Conservation (phyloP, 345 rosid genomes). For the Salix udensis region DNA sequence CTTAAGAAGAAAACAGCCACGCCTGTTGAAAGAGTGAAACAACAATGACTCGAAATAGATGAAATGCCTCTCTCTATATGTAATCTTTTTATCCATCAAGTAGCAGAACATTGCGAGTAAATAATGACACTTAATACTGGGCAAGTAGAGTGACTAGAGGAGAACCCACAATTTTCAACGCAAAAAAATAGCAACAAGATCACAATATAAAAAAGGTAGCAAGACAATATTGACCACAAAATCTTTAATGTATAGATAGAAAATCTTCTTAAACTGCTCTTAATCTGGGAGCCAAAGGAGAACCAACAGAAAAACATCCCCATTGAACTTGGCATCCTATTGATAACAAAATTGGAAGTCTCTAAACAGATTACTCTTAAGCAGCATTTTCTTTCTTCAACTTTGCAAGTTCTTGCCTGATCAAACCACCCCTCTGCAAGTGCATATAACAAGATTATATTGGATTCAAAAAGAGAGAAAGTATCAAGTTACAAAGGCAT, state of each 20-base stretch:
- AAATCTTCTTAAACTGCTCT: neutral
- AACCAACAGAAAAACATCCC: conserved; percentile 5
- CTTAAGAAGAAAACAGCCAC: conserved; percentile 4
- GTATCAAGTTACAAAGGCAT: neutral
- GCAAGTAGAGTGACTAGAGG: neutral
- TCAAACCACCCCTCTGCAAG: conserved; percentile 59
- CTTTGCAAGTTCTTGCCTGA: conserved; percentile 66
- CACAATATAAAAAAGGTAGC: neutral
- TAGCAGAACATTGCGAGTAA: too few relatives aligned
- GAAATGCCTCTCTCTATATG: conserved; percentile 2
- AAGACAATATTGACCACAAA: conserved; percentile 9
- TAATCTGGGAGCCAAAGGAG: conserved; percentile 1
- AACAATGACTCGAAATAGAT: too few relatives aligned
- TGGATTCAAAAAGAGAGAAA: neutral
- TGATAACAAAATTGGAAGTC: conserved; percentile 9
- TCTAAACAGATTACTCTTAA: conserved; percentile 5
- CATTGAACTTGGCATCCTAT: neutral
- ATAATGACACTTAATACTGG: neutral
- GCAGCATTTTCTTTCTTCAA: conserved; percentile 48
- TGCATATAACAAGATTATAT: neutral
- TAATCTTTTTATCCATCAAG: too few relatives aligned
- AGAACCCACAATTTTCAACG: neutral
- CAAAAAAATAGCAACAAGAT: neutral
- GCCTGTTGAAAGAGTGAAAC: too few relatives aligned
- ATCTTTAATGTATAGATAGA: conserved; percentile 2